phyloP scores from a whole-genome alignment of 2,329 filamentous ascomycete species.

The Pyrenochaeta sp. region DNA sequence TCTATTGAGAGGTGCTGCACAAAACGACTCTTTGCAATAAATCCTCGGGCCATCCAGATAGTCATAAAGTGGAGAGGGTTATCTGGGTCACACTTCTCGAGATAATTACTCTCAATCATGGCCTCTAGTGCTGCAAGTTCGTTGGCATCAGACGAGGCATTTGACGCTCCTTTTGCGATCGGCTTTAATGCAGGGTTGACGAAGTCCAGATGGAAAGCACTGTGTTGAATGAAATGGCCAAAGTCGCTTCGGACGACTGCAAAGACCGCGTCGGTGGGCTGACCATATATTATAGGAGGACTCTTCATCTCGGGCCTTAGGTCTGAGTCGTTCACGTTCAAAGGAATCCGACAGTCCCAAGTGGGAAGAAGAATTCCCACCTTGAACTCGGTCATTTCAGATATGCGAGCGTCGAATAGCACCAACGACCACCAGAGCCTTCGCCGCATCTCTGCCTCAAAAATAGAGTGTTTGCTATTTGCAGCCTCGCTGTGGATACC shows the following conservation, averaged over 20 bases:
- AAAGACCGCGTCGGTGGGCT: constrained; percentile 63
- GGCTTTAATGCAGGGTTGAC: constrained; percentile 52
- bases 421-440: constrained; percentile 69
- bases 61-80: constrained; percentile 54
- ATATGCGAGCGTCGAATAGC: constrained; percentile 63
- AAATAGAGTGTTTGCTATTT: constrained; percentile 58
- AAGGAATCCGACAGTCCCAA: constrained; percentile 59
- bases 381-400: constrained; percentile 61
- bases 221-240: constrained; percentile 50
- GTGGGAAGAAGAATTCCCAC: constrained; percentile 55
- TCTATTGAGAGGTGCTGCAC: constrained; percentile 55
- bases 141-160: constrained; percentile 19
- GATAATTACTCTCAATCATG: constrained; percentile 49
- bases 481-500: constrained; percentile 66
- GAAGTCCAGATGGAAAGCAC: constrained; percentile 56
- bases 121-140: constrained; percentile 48
- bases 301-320: constrained; percentile 51
- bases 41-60: constrained; percentile 53
- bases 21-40: constrained; percentile 59
- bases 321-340: constrained; percentile 61
- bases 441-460: constrained; percentile 67
- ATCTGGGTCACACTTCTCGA: constrained; percentile 38
- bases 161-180: constrained; percentile 39
- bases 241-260: constrained; percentile 59
- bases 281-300: constrained; percentile 48